Base-by-base conservation (phyloP, 1,284 basidiomycete genomes). In the Boletellus deceptivus region DNA sequence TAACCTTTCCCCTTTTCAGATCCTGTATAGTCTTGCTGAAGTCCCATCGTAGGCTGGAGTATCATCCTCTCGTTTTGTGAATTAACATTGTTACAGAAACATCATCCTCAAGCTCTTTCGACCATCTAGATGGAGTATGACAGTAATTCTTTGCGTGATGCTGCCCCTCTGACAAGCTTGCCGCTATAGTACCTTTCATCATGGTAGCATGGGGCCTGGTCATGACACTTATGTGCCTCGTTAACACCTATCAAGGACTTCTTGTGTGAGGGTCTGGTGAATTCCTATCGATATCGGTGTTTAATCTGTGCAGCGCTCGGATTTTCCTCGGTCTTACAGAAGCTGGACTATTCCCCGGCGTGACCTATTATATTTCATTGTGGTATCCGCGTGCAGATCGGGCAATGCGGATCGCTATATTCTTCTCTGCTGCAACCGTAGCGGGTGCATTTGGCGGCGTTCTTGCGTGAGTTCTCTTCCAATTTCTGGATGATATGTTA, bases 371-470 rank as follows among this genome's bases (percentile, higher is more conserved):
- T 56, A 70, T 80, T 38, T 76, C 77, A 11, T 56, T 77, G 35
- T 80, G 78, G 79, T 82, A 82, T 52, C 73, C 77, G 10, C 66
- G 73, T 27, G 66, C 67, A 22, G 78, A 80, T 55, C 70, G 76
- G 25, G 77, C 75, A 13, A 63, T 59, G 43, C 72, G 79, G 17
- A 72, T 82, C 31, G 78, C 80, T 2, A 75, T 82, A 40, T 80
- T 83, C 67, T 80, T 81, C 66, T 80, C 79, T 14, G 77, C 78
- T 34, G 77, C 79, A 10, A 80, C 78, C 1, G 54, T 78, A 36
- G 76, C 79, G 17, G 80, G 72, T 43, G 73, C 73, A 6, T 73
- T 74, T 46, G 72, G 70, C 18, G 71, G 71, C 14, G 45, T 73
- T 49, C 58, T 73, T 10, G 70, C 71, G 56, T 59, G 54, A 44